Evolutionary conservation across 805 yeast genomes (phyloP), one percentile per base, ranked within the genome.

Genomic region (Ogataea zsoltii): DNA sequence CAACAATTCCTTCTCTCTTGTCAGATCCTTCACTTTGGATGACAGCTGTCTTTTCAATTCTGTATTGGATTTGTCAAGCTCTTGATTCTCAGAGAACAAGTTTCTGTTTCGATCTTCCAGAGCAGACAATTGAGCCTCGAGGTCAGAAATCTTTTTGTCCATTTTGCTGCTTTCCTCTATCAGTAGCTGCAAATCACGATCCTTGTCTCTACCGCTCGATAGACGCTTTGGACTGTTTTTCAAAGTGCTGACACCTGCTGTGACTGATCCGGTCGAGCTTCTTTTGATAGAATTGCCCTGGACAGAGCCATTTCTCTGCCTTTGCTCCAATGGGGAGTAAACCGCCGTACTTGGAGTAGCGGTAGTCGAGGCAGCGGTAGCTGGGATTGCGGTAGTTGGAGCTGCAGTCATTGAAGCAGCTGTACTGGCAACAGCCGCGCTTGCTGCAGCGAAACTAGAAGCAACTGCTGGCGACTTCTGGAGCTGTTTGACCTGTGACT

Each of bases 131-230:
- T 61, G 56, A 17, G 56, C 50, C 48, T 73, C 74, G 18, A 73
- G 60, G 10, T 61, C 59, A 2, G 75, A 65, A 18, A 75, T 73
- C 34, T 63, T 63, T 12, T 55, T 51, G 48, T 80, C 83, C 76
- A 77, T 71, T 48, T 76, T 69, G 15, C 75, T 66, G 33, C 77
- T 75, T 54, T 76, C 81, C 25, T 68, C 71, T 19, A 75, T 54
- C 10, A 78, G 60, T 31, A 72, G 49, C 45, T 70, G 69, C 23
- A 76, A 64, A 49, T 77, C 80, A 41, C 72, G 67, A 37, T 74
- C 74, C 43, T 50, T 53, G 17, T 48, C 48, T 33, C 58, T 44
- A 11, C 46, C 49, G 26, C 44, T 42, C 6, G 57, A 53, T 10
- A 53, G 31, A 9, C 58, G 36, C 14, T 38, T 29, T 14, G 37